These are phyloP conservation scores for Triticum monococcum DNA, from an alignment of 176 grass and related monocot species.

Conservation along the genomic window DNA sequence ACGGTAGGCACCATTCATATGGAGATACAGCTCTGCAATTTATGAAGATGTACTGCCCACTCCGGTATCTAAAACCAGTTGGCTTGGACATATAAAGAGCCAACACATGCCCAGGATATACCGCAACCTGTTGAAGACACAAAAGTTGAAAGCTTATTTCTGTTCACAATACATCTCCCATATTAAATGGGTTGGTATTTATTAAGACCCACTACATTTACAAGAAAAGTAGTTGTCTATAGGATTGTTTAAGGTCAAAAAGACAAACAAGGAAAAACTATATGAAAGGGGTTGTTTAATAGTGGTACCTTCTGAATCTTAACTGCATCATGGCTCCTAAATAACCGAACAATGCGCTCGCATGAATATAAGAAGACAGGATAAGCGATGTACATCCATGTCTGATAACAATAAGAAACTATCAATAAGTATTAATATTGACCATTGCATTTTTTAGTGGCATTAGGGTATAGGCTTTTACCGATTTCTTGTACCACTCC, in stretches of 20 bases:
- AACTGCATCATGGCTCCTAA: conserved; percentile 81
- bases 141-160: neutral
- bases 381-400: conserved; percentile 94
- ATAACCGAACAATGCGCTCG: conserved; percentile 74
- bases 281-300: neutral
- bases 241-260: conserved; percentile 21
- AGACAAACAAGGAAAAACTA: neutral
- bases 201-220: neutral
- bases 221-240: neutral
- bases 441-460: neutral
- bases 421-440: conserved; percentile 3
- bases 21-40: conserved; percentile 81
- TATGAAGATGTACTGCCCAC: conserved; percentile 92
- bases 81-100: conserved; percentile 94
- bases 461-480: conserved; percentile 35
- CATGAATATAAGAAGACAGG: conserved; percentile 67
- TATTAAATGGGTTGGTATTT: neutral
- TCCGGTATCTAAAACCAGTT: conserved; percentile 74
- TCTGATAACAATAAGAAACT: conserved; percentile 47
- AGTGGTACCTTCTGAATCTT: conserved; percentile 68
- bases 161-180: neutral
- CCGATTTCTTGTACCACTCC: conserved; percentile 93
- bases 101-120: conserved; percentile 86
- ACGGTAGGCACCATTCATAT: conserved; percentile 69
- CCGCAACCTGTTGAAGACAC: conserved; percentile 54